Base-by-base conservation (phyloP, 1,139 yeast genomes). In the Hyphopichia fennica region DNA sequence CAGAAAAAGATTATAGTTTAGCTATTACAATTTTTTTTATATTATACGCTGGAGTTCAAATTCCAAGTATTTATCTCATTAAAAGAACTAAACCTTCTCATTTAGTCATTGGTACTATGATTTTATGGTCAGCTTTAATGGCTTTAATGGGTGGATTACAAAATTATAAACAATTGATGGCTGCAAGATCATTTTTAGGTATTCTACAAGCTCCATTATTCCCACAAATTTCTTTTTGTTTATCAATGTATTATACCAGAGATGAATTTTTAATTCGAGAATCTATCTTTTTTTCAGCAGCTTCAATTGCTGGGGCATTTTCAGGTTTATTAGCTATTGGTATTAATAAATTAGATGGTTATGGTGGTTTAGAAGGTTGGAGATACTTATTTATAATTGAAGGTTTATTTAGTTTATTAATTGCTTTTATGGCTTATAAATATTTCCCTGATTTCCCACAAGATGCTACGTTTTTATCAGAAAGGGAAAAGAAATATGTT, bases 261-360 rank as follows among this genome's bases (percentile, higher is more conserved):
- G 57, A 63, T 41, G 76, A 74, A 51, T 63, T 67, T 46, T 76
- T 73, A 2, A 58, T 60, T 38, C 60, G 79, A 45, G 65, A 72
- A 45, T 68, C 77, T 2, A 63, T 58, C 39, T 79, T 78, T 54
- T 77, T 82, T 0, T 65, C 75, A 35, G 69, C 81, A 29, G 83
- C 83, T 4, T 60, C 77, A 34, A 52, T 77, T 35, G 84, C 83
- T 1, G 72, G 78, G n/a, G 69, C 78, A 46, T 75, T 75, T 46
- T 62, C 69, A 5, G 58, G 67, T 56, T 72, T 67, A 44, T 63
- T 69, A 14, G 68, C 72, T 2, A 65, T 66, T 34, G 65, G 59
- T 13, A 58, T 74, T 42, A 48, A 48, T 47, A 59, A 56, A 43
- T 58, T 67, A 65, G 63, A 65, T 42, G 58, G 57, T 15, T 50